phyloP scores from a whole-genome alignment of 768 basidiomycete genomes.

The Leucogyrophana mollusca region DNA sequence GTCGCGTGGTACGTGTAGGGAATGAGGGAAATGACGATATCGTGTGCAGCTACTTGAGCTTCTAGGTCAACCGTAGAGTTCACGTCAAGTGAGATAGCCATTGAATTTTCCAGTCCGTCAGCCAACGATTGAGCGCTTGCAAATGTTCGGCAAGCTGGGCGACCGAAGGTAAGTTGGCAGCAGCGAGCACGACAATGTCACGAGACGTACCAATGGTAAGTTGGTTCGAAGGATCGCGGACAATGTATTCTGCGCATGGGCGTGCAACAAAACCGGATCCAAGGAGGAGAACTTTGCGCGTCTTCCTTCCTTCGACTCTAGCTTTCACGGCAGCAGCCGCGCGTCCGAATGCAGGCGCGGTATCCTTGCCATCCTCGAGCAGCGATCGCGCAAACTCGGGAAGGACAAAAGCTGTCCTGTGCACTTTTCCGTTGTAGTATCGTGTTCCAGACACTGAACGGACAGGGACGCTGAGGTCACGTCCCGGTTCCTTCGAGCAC shows the following conservation, averaged over 20 bases:
- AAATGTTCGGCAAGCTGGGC: slow-evolving; percentile 84
- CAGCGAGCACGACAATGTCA: neutral
- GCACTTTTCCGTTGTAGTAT: slow-evolving; percentile 86
- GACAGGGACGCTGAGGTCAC: slow-evolving; percentile 71
- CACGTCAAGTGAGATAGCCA: slow-evolving; percentile 82
- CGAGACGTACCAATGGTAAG: slow-evolving; percentile 73
- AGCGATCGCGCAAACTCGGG: slow-evolving; percentile 87
- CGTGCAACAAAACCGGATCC: slow-evolving; percentile 94
- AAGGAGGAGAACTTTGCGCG: slow-evolving; percentile 72
- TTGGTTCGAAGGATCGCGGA: slow-evolving; percentile 73
- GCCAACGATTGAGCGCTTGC: slow-evolving; percentile 69
- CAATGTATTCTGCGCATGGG: slow-evolving; percentile 94
- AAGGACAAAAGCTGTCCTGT: slow-evolving; percentile 80
- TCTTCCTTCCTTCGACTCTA: slow-evolving; percentile 50
- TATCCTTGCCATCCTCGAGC: slow-evolving; percentile 68
- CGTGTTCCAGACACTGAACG: slow-evolving; percentile 67
- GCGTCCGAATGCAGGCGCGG: slow-evolving; percentile 75
- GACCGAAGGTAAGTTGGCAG: neutral
- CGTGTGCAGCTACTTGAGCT: slow-evolving; percentile 78
- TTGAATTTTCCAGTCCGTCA: slow-evolving; percentile 64
- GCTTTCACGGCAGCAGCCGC: slow-evolving; percentile 44
- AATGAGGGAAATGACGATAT: slow-evolving; percentile 94
- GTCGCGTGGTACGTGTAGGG: slow-evolving; percentile 89
- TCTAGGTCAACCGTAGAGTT: slow-evolving; percentile 69
- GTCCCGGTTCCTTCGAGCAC: slow-evolving; percentile 71